These are phyloP conservation scores for Ambrosiella beaveri DNA, from an alignment of 2,329 filamentous ascomycete genomes.

Conservation along the genomic window DNA sequence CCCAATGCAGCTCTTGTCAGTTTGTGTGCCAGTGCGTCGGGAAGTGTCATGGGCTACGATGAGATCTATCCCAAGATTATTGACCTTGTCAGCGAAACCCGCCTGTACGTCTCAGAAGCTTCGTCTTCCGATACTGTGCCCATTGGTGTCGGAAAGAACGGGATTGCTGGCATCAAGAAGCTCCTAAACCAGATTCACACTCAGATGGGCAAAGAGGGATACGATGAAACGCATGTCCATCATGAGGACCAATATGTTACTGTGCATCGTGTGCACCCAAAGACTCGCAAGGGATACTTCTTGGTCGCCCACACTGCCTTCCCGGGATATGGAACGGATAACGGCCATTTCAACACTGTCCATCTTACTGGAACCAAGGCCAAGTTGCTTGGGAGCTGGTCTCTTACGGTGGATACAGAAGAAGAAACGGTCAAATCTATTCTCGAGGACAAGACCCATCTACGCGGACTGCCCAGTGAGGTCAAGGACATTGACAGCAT, in stretches of 20 bases:
- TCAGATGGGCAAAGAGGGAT: constrained; percentile 87
- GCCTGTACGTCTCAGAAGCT: constrained; percentile 63
- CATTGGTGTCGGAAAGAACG: constrained; percentile 53
- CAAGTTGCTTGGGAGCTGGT: constrained; percentile 78
- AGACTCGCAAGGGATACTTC: constrained; percentile 85
- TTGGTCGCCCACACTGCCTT: constrained; percentile 92
- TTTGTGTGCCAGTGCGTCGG: constrained; percentile 89
- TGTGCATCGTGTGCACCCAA: constrained; percentile 83
- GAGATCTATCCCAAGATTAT: constrained; percentile 87
- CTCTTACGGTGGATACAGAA: constrained; percentile 69
- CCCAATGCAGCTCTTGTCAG: constrained; percentile 85
- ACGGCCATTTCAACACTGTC: constrained; percentile 63
- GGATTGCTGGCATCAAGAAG: constrained; percentile 82
- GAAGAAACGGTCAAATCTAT: constrained; percentile 49
- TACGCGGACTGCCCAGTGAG: constrained; percentile 71
- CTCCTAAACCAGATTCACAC: constrained; percentile 88
- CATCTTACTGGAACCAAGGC: constrained; percentile 70
- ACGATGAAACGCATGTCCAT: constrained; percentile 89
- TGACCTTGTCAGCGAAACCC: constrained; percentile 81
- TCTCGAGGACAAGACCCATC: constrained; percentile 48
- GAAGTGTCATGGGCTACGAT: constrained; percentile 96
- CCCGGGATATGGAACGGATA: constrained; percentile 72
- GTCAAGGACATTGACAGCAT: constrained; percentile 60
- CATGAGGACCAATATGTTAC: constrained; percentile 95
- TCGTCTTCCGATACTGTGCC: constrained; percentile 44